Conservation (phyloP, 2,329 filamentous ascomycete genomes). For the Thermomyces lanuginosus region DNA sequence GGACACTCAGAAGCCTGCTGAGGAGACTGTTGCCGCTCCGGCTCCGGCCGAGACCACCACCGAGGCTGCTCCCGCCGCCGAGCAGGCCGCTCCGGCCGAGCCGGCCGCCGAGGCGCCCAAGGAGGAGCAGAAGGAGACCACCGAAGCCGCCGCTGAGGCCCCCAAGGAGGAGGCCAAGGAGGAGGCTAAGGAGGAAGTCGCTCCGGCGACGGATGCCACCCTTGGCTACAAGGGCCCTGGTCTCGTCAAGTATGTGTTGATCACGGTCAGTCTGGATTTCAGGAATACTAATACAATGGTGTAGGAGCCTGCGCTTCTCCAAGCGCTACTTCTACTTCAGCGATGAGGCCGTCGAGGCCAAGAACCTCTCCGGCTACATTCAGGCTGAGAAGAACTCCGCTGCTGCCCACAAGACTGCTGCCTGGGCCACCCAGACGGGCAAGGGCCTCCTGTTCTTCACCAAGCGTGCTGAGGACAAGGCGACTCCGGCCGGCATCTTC, state of each 20-base stretch:
- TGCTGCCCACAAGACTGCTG: conserved; percentile 57
- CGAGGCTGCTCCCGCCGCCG: conserved; percentile 11
- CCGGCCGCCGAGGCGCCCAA: conserved; percentile 14
- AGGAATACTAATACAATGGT: conserved; percentile 4
- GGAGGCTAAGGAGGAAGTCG: conserved; percentile 31
- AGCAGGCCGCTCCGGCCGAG: conserved; percentile 24
- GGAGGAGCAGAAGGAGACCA: conserved; percentile 12
- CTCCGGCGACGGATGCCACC: conserved; percentile 65
- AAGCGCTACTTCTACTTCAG: conserved; percentile 91
- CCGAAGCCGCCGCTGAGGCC: conserved; percentile 17
- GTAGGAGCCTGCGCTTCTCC: conserved; percentile 69
- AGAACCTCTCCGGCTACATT: conserved; percentile 60
- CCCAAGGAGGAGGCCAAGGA: conserved; percentile 16
- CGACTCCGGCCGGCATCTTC: conserved; percentile 62
- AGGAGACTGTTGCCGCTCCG: conserved; percentile 32
- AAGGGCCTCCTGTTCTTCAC: conserved; percentile 88
- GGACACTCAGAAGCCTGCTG: conserved; percentile 56
- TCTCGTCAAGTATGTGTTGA: conserved; percentile 64
- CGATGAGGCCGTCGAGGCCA: conserved; percentile 53
- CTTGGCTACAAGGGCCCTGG: conserved; percentile 83
- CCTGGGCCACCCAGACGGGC: conserved; percentile 86
- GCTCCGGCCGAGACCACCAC: conserved; percentile 11
- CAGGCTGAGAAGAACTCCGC: conserved; percentile 73
- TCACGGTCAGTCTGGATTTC: conserved; percentile 3
- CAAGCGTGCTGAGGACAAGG: conserved; percentile 70